Conservation (phyloP, 345 rosid species). For the Mangifera indica region DNA sequence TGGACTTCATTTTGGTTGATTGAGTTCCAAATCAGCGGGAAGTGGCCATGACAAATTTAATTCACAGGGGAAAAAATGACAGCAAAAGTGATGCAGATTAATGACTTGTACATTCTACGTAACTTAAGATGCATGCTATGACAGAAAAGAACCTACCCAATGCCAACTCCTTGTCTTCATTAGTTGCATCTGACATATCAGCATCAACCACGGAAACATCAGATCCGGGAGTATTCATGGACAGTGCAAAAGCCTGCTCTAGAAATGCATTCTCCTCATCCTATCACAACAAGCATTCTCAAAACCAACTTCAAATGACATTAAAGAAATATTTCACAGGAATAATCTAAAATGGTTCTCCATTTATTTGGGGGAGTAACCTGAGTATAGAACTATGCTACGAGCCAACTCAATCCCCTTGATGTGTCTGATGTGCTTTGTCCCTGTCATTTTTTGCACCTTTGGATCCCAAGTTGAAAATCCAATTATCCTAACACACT, state of each 20-base stretch:
- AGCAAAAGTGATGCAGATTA: background rate
- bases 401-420: no score
- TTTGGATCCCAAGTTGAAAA: no score
- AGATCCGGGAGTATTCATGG: conserved; percentile 42
- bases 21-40: background rate
- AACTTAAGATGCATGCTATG: background rate
- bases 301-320: conserved; percentile 8
- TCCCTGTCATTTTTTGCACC: no score
- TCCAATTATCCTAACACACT: no score
- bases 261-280: conserved; percentile 56
- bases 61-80: background rate
- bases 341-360: background rate
- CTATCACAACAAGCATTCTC: conserved; percentile 26
- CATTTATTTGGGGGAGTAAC: no score
- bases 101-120: background rate
- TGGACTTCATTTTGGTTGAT: conserved; percentile 3
- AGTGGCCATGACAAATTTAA: background rate
- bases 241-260: conserved; percentile 67
- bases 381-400: no score
- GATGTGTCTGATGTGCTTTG: no score
- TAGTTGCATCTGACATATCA: conserved; percentile 57
- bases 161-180: conserved; percentile 66
- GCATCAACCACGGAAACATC: conserved; percentile 44
- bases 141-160: conserved; percentile 39
- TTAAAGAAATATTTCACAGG: no score